These are phyloP conservation scores for Fomitopsis betulina DNA, from an alignment of 1,284 basidiomycete species.

Conservation along the genomic window DNA sequence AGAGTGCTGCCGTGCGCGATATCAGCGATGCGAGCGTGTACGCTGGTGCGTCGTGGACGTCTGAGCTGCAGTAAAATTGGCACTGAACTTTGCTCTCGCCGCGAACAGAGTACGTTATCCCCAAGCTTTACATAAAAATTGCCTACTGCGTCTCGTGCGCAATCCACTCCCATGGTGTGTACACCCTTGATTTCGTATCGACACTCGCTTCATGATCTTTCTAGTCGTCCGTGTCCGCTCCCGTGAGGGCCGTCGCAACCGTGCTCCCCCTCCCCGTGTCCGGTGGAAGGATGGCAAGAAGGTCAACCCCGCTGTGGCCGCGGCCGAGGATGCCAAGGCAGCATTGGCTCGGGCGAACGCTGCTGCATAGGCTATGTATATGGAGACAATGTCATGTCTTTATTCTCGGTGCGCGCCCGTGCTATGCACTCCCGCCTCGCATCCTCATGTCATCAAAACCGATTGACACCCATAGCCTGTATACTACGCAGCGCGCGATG, in stretches of 20 bases:
- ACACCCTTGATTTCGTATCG: conserved; percentile 3
- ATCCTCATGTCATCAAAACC: background rate
- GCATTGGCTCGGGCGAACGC: conserved; percentile 22
- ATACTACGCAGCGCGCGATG: background rate
- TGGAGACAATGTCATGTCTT: conserved; percentile 2
- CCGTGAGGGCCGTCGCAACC: conserved; percentile 90
- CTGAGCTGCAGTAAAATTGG: background rate
- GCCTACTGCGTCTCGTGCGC: conserved; percentile 99
- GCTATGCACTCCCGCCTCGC: background rate
- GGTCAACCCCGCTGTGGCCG: conserved; percentile 70
- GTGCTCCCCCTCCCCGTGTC: conserved; percentile 91
- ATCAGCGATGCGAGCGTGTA: conserved; percentile 97
- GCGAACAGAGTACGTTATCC: conserved; percentile 86
- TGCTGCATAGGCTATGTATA: conserved; percentile 23
- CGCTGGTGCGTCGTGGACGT: conserved; percentile 55
- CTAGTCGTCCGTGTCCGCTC: conserved; percentile 94
- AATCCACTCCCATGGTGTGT: conserved; percentile 94
- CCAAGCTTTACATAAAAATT: conserved; percentile 99
- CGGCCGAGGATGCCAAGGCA: conserved; percentile 45
- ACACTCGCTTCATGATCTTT: conserved; percentile 3
- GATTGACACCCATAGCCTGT: background rate
- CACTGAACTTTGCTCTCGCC: background rate
- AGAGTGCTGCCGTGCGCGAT: conserved; percentile 97
- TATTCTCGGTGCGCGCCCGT: background rate
- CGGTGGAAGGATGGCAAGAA: conserved; percentile 99